Evolutionary conservation across 2,329 filamentous ascomycete species (phyloP), one percentile per base, ranked within the genome.

Genomic region (Aspergillus sp.): DNA sequence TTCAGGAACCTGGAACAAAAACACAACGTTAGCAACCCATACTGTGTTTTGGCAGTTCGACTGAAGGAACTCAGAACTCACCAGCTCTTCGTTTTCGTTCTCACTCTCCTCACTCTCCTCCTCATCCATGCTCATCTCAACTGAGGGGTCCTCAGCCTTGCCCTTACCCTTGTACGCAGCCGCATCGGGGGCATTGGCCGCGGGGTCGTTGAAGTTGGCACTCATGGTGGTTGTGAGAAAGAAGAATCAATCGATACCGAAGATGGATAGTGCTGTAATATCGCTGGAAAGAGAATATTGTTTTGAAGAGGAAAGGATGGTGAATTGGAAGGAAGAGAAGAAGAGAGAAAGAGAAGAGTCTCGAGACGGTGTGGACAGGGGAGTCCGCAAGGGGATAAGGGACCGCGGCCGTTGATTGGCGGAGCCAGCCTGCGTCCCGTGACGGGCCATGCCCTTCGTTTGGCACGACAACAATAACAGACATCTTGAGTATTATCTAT

Each of bases 101-200:
- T 73, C 79, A 44, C 85, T 85, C 37, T 90, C 86, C 13, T 81
- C 82, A 46, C 75, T 80, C 1, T 89, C 81, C 27, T 86, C 85
- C 59, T 89, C 85, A 41, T 85, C 86, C 80, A 89, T 86, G 64
- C 78, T 77, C 63, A 81, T 72, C 59, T 86, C 82, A 56, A 82
- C 74, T 38, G 69, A 68, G 46, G 70, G 68, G 30, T 74, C 65
- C 44, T 81, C 79, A 37, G 81, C 84, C 78, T 95, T 95, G 75
- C 89, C 60, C 79, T 95, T 95, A 72, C 88, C 88, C 79, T 95
- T 95, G 69, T 76, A 77, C 52, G 74, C 66, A 52, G 65, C 57
- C 25, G 60, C 61, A 48, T 65, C 63, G 49, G 63, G 53, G 42
- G 60, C 54, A 54, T 60, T 59, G 49, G 69, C 64, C 53, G 74